Evolutionary conservation across 768 basidiomycete genomes (phyloP).

Genomic region (Amanita rimosa): DNA sequence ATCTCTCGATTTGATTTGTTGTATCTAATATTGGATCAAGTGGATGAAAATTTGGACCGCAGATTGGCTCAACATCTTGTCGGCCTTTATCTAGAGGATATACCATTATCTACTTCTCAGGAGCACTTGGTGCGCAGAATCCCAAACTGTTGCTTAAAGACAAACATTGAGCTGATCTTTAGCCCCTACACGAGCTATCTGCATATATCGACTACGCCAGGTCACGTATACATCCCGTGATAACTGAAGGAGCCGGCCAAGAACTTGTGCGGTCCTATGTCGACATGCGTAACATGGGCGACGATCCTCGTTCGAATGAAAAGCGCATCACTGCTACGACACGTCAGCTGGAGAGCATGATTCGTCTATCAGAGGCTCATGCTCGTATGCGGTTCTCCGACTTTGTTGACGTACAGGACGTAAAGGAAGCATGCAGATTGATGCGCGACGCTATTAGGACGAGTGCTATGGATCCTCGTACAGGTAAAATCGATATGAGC

Average conservation of each 20-base stretch:
- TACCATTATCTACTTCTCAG: conserved; percentile 47
- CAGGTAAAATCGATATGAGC: conserved; percentile 96
- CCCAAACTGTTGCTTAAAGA: neutral
- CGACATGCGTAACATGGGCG: conserved; percentile 85
- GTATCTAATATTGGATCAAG: conserved; percentile 90
- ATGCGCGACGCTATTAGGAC: conserved; percentile 96
- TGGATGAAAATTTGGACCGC: conserved; percentile 82
- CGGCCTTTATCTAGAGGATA: conserved; percentile 87
- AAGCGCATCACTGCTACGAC: conserved; percentile 98
- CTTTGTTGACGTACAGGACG: conserved; percentile 80
- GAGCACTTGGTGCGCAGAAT: conserved; percentile 57
- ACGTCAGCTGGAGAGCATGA: conserved; percentile 94
- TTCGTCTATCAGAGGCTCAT: conserved; percentile 92
- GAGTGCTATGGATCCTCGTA: conserved; percentile 89
- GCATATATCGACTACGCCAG: conserved; percentile 94
- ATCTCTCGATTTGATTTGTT: conserved; percentile 97
- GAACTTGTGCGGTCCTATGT: conserved; percentile 88
- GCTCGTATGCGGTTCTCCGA: conserved; percentile 90
- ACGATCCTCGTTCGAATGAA: conserved; percentile 79
- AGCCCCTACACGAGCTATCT: conserved; percentile 87
- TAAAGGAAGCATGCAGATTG: conserved; percentile 83
- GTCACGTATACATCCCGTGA: conserved; percentile 70
- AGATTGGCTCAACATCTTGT: conserved; percentile 89
- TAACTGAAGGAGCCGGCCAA: conserved; percentile 75
- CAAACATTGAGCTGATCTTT: neutral